Evolutionary conservation across 345 rosid species (phyloP).

Genomic region (Acer negundo): DNA sequence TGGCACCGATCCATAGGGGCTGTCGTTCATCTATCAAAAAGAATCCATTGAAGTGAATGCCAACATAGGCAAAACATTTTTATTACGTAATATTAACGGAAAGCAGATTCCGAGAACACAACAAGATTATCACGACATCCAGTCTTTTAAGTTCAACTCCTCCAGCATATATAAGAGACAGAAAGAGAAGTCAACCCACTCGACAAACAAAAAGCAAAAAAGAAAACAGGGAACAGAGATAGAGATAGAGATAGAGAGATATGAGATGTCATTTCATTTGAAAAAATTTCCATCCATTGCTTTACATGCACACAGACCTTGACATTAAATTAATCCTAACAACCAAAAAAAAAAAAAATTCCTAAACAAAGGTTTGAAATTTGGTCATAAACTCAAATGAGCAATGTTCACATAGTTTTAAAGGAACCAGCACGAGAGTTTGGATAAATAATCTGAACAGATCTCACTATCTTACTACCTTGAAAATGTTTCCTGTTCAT

Average conservation of each 20-base stretch:
- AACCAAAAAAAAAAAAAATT: not conserved
- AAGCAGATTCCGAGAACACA: slow-evolving; percentile 2
- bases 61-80: not conserved
- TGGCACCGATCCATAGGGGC: slow-evolving; percentile 61
- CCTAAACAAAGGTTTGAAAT: not conserved
- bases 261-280: not conserved
- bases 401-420: not conserved
- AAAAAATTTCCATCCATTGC: not conserved
- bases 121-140: not conserved
- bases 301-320: not conserved
- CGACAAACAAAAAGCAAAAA: not conserved
- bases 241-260: too few species aligned
- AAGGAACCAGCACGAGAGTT: not conserved
- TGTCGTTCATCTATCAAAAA: slow-evolving; percentile 56
- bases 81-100: not conserved
- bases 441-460: not conserved
- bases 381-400: not conserved
- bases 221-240: not conserved
- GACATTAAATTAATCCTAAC: not conserved
- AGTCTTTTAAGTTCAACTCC: not conserved
- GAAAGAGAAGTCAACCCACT: not conserved
- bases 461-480: not conserved
- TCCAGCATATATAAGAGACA: not conserved
- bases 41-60: slow-evolving; percentile 8
- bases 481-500: not conserved